Evolutionary conservation across 1,139 yeast species (phyloP), one percentile per base, ranked within the genome.

Genomic region (Debaryomyces singareniensis): DNA sequence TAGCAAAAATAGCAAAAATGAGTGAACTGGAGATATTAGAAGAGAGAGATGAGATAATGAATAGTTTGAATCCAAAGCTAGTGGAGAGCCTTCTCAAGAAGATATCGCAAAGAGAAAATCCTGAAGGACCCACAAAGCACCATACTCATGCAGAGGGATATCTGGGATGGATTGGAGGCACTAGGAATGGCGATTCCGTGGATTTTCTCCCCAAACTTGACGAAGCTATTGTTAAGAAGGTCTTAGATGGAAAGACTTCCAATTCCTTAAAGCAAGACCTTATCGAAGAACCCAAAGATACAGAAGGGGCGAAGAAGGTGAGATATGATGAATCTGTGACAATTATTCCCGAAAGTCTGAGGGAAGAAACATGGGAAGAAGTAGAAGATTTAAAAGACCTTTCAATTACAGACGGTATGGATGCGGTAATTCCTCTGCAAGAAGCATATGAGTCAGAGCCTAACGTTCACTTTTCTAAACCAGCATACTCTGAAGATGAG

Each of bases 111-210:
- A 25, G 23, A 13, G 27, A 33, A n/a, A 36, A 41, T 11, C 51
- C 40, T 28, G 42, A 36, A 10, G 16, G 20, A 5, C 49, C 41
- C 31, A 41, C 48, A 7, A 46, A 43, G 43, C n/a, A n/a, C n/a
- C 58, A 68, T 35, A 59, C 63, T 1, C 80, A 74, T 33, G 75
- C 79, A 2, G 84, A 80, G 47, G 85, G 87, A 10, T 70, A 70
- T 35, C 77, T 75, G 27, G 75, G 80, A 5, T 78, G 87, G 87
- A 76, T 79, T 27, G 89, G 89, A n/a, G 81, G 82, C 2, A 60
- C 61, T 35, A 66, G 55, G 35, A 58, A 69, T 4, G 51, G 55
- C 10, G 49, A 55, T 3, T 68, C 70, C 3, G 29, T 53, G 27
- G 32, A 45, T 5, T 62, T 56, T 30, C 44, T 64, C 20, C 51